phyloP scores from a whole-genome alignment of 2,329 filamentous ascomycete species.

The Fusarium poae region DNA sequence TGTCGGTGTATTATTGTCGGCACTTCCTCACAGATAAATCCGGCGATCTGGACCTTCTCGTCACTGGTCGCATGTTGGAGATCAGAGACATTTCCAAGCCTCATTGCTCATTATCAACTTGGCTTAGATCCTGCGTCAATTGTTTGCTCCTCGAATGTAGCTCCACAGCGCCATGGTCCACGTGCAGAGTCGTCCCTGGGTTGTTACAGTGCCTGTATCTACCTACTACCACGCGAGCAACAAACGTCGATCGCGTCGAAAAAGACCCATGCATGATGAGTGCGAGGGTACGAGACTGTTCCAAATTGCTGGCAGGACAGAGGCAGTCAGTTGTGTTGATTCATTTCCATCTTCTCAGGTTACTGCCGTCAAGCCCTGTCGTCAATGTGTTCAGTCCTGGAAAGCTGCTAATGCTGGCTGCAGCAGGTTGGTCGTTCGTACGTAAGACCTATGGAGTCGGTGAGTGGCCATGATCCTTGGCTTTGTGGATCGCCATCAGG shows the following conservation, averaged over 20 bases:
- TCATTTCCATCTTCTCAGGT: constrained; percentile 6
- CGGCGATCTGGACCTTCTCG: constrained; percentile 33
- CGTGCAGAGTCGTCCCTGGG: constrained; percentile 27
- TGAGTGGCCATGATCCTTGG: constrained; percentile 46
- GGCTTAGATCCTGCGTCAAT: constrained; percentile 3
- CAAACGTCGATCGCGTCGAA: constrained; percentile 13
- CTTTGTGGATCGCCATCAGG: constrained; percentile 36
- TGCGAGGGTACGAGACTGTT: neutral
- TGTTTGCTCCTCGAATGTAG: constrained; percentile 1
- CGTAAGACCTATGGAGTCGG: constrained; percentile 46
- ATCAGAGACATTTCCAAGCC: constrained; percentile 41
- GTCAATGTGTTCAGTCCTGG: constrained; percentile 20
- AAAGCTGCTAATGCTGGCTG: constrained; percentile 35
- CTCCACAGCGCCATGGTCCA: constrained; percentile 30
- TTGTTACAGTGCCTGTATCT: constrained; percentile 19
- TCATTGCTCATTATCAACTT: constrained; percentile 24
- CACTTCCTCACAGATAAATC: constrained; percentile 27
- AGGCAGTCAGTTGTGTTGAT: constrained; percentile 14
- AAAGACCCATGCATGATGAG: constrained; percentile 2
- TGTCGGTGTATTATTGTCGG: constrained; percentile 46
- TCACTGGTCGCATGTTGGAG: constrained; percentile 26
- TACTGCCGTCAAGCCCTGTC: constrained; percentile 28
- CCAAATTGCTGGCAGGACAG: neutral
- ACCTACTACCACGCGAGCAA: neutral
- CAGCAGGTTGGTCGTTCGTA: constrained; percentile 47